Conservation (phyloP, 305 asterid genomes). For the Rubia tinctorum region DNA sequence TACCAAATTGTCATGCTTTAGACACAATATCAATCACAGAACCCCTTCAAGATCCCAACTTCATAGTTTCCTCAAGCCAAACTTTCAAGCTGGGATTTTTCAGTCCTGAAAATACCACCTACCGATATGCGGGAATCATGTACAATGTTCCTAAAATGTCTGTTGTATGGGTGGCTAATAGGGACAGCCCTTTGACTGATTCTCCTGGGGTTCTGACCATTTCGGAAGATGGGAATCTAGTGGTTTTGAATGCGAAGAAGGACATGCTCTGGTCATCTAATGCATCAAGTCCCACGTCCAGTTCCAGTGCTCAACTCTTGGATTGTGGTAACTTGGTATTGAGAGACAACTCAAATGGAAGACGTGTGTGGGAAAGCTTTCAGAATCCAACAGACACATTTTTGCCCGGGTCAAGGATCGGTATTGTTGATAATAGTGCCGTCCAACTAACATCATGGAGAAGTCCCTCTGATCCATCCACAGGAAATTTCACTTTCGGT, state of each 20-base stretch:
- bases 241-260: background rate
- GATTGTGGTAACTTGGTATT: background rate
- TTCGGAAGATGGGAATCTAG: background rate
- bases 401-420: no score
- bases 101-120: background rate
- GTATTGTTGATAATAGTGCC: no score
- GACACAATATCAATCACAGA: background rate
- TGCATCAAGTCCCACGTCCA: background rate
- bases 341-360: background rate
- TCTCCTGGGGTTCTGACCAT: background rate
- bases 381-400: no score
- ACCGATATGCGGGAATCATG: background rate
- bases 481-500: background rate
- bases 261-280: background rate
- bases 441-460: no score
- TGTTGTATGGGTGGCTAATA: background rate
- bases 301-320: background rate
- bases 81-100: background rate
- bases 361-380: background rate
- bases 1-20: background rate
- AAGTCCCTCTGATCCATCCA: no score
- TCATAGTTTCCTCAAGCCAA: background rate
- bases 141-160: background rate
- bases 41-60: background rate
- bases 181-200: background rate